Evolutionary conservation across 306 rosid species (phyloP), one percentile per base, ranked within the genome.

Genomic region (Comarum palustre): DNA sequence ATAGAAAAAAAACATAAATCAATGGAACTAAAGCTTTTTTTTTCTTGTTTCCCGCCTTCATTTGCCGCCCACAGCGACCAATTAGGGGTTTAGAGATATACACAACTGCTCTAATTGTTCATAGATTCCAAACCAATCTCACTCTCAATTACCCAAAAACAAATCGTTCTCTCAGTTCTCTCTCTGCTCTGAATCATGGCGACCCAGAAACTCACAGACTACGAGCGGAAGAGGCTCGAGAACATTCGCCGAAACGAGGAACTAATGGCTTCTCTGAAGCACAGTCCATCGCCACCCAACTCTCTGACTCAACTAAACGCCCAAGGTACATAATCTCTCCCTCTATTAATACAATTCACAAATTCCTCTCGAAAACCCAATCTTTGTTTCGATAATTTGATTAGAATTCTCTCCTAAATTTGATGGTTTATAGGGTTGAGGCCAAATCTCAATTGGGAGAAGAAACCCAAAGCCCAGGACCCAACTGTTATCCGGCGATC

Each of bases 231-330:
- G 76, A 73, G 97, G 66, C 98, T 94, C 63, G 89, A 94, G 29
- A 94, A 94, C 78, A 89, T 94, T 79, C 97, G 92, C 71, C 94
- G 95, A n/a, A 94, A 94, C 80, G 86, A 82, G 20, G 88, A 94
- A 73, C 74, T 88, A 85, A 77, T 94, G 88, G 92, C 99, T n/a
- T 83, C 90, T 3, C 96, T 91, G 66, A 88, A 89, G 75, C 77
- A 31, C 96, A 72, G 20, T 78, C 96, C 83, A 85, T 82, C 52
- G 89, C 85, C 70, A 8, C 95, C 51, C 85, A 79, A 17, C 87
- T 94, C 69, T 81, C 95, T 27, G 74, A 80, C 43, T 61, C 84
- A 24, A 59, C 87, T 79, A 94, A 89, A 80, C 91, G 85, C 74
- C 84, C 71, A 16, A 94, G 96, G 97, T 94, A 29, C 31, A 55